Base-by-base conservation (phyloP, 2,329 filamentous ascomycete genomes). In the Lasiodiplodia sp. region DNA sequence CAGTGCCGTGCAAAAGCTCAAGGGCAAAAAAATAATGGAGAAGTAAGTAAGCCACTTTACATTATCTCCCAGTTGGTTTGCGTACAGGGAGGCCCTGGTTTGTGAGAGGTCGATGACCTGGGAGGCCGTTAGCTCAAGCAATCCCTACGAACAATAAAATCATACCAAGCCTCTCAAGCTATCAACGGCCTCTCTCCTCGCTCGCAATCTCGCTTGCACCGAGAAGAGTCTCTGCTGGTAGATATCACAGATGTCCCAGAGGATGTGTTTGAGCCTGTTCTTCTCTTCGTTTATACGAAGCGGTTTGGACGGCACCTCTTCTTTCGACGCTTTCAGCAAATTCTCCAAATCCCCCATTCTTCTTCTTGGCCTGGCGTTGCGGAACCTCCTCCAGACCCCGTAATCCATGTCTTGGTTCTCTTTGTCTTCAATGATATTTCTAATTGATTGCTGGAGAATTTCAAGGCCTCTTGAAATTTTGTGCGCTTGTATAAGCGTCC, bases 41-140 rank as follows among this genome's bases (percentile, higher is more conserved):
- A 65, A 49, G 37, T 68, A 68, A 14, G 67, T 68, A 8, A 66
- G 52, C 16, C 56, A 58, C 16, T 51, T 69, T 16, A 69, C 38
- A 21, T 69, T 55, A 11, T 66, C 62, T 5, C 58, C 67, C 8
- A 69, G 60, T 2, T 56, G 8, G 16, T 63, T 69, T 4, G 67
- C 67, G 12, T 65, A 58, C 2, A 67, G 40, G 10, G 65, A 67
- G 7, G 65, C 65, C 18, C 55, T 55, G 38, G 44, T 67, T n/a
- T 67, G 65, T 3, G 65, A 67, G 4, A 67, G 53, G 11, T 60
- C 55, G 12, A 67, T 55, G 14, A 60, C 28, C 40, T 52, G 40
- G 14, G 4, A n/a, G 5, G 4, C 8, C 4, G n/a, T 57, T 2
- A 57, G 53, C 51, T 11, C 51, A 55, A 12, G 21, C 12, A 56